Evolutionary conservation across 169 alveolate species (phyloP).

Genomic region (Plasmodium gallinaceum): DNA sequence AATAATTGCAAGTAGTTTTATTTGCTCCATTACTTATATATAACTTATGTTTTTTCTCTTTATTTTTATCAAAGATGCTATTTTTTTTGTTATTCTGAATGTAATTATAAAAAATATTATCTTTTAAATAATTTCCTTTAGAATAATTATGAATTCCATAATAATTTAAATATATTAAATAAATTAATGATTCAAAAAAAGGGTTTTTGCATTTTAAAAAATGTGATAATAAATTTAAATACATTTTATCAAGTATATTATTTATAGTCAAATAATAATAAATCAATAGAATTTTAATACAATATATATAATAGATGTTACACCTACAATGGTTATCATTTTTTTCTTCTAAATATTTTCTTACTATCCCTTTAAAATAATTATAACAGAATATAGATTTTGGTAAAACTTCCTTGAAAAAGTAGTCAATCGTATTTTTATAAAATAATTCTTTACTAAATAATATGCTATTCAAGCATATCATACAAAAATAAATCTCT

Average conservation of each 20-base stretch:
- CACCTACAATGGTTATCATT: neutral
- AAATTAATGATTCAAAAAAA: constrained; percentile 32
- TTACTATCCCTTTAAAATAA: constrained; percentile 23
- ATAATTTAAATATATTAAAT: constrained; percentile 50
- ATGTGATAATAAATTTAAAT: constrained; percentile 28
- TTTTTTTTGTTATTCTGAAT: neutral
- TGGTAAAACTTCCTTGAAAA: constrained; percentile 33
- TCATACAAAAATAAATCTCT: constrained; percentile 64
- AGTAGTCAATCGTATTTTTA: constrained; percentile 53
- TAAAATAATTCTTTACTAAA: constrained; percentile 65
- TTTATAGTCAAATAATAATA: constrained; percentile 33
- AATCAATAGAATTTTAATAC: constrained; percentile 19
- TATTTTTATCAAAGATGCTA: neutral
- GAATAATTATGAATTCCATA: constrained; percentile 4
- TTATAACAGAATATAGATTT: constrained; percentile 21
- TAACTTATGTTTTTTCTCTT: neutral
- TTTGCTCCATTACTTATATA: neutral
- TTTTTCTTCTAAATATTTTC: constrained; percentile 21
- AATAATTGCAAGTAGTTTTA: no score
- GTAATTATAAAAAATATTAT: neutral
- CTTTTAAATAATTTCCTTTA: neutral
- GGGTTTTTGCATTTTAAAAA: constrained; percentile 28
- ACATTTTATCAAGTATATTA: constrained; percentile 26
- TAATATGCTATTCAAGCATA: constrained; percentile 57
- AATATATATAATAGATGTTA: constrained; percentile 20